phyloP scores from a whole-genome alignment of 2,329 filamentous ascomycete genomes.

The Ilyonectria destructans region DNA sequence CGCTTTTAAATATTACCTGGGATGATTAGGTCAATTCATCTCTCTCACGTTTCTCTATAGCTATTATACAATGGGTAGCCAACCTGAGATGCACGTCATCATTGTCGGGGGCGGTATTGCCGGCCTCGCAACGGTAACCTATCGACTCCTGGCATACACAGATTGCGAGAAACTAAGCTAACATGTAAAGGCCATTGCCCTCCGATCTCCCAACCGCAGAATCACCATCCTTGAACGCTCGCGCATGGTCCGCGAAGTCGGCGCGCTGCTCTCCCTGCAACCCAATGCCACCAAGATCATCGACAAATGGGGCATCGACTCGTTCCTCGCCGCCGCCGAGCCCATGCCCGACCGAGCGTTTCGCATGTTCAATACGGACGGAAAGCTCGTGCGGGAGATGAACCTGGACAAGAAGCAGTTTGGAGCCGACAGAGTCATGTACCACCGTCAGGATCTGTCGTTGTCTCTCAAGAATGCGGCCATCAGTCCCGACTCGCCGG shows the following conservation, averaged over 20 bases:
- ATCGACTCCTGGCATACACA: not conserved
- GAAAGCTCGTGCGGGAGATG: constrained; percentile 38
- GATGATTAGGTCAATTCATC: not conserved
- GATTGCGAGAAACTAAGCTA: not conserved
- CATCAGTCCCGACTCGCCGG: constrained; percentile 18
- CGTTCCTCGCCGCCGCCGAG: constrained; percentile 36
- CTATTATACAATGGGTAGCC: constrained; percentile 37
- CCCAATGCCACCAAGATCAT: constrained; percentile 45
- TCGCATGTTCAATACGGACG: constrained; percentile 40
- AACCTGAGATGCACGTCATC: constrained; percentile 38
- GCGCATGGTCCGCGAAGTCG: constrained; percentile 42
- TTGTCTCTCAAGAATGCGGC: constrained; percentile 37
- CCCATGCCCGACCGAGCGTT: constrained; percentile 40
- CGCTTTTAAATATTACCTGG: not conserved
- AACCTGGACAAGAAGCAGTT: constrained; percentile 36
- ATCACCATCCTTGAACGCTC: constrained; percentile 46
- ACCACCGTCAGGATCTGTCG: constrained; percentile 43
- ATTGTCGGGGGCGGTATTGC: constrained; percentile 45
- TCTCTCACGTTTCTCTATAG: not conserved
- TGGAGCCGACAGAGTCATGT: constrained; percentile 42
- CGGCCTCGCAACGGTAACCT: constrained; percentile 36
- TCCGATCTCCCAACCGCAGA: constrained; percentile 33
- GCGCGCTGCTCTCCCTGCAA: constrained; percentile 41
- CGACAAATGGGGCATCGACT: constrained; percentile 37
- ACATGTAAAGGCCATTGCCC: constrained; percentile 33